phyloP scores from a whole-genome alignment of 768 basidiomycete genomes.

The Dentipellis fragilis region DNA sequence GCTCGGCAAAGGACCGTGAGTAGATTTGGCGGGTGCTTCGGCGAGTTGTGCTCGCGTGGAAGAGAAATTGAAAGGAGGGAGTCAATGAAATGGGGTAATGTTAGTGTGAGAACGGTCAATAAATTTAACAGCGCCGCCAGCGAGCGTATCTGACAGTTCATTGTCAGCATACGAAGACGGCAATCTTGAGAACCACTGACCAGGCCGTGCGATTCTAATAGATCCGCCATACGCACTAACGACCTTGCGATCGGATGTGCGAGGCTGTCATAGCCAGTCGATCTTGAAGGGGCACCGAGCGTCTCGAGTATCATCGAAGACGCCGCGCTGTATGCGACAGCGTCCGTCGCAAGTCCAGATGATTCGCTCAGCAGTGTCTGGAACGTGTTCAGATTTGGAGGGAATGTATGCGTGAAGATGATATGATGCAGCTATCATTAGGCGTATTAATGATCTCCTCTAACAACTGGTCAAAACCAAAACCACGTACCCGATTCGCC shows the following conservation, averaged over 20 bases:
- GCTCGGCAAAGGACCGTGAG: neutral
- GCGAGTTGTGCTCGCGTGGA: neutral
- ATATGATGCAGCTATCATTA: conserved; percentile 8
- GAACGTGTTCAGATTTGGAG: conserved; percentile 5
- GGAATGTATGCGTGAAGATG: conserved; percentile 7
- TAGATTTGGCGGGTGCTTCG: neutral
- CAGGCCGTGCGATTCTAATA: conserved; percentile 2
- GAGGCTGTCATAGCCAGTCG: conserved; percentile 2
- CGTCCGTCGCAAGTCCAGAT: neutral
- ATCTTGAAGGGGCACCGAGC: neutral
- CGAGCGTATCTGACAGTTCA: conserved; percentile 3
- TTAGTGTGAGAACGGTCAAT: conserved; percentile 8
- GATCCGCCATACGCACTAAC: conserved; percentile 7
- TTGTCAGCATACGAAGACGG: neutral
- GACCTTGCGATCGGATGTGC: conserved; percentile 2
- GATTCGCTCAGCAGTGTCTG: conserved; percentile 10
- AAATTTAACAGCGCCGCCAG: conserved; percentile 8
- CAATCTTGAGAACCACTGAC: neutral
- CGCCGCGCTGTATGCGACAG: conserved; percentile 1
- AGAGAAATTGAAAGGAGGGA: neutral
- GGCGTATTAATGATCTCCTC: neutral
- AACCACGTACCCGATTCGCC: conserved; percentile 8
- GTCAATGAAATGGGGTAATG: conserved; percentile 7
- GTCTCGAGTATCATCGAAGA: conserved; percentile 8
- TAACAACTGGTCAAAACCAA: neutral